Evolutionary conservation across 2,329 filamentous ascomycete genomes (phyloP).

Genomic region (Graphiopsis chlorocephala): DNA sequence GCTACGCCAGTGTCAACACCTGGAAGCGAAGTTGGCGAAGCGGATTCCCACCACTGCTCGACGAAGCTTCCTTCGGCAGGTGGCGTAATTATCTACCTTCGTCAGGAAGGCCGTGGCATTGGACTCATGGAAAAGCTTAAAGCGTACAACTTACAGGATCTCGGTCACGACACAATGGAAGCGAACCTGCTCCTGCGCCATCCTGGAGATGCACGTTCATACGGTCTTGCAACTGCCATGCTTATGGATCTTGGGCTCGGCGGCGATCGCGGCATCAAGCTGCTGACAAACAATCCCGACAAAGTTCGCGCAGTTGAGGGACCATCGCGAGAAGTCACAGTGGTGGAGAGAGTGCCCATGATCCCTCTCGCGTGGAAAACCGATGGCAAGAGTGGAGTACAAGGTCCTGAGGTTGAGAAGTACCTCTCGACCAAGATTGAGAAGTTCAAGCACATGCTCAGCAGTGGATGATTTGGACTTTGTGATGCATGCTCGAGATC

Average conservation of each 20-base stretch:
- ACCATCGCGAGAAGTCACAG: constrained; percentile 79
- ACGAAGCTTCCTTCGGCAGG: constrained; percentile 52
- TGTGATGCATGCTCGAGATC: not conserved
- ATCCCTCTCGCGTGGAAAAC: constrained; percentile 88
- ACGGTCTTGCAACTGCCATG: constrained; percentile 95
- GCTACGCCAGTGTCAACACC: constrained; percentile 31
- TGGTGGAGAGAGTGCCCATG: constrained; percentile 91
- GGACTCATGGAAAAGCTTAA: constrained; percentile 94
- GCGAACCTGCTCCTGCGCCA: constrained; percentile 88
- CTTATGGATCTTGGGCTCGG: constrained; percentile 76
- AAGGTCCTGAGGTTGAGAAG: constrained; percentile 83
- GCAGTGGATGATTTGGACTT: not conserved
- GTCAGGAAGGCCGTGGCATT: constrained; percentile 94
- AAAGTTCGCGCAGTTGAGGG: constrained; percentile 95
- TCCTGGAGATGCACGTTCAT: constrained; percentile 90
- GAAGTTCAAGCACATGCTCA: constrained; percentile 54
- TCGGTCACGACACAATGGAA: constrained; percentile 96
- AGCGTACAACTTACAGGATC: constrained; percentile 94
- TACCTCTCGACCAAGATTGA: constrained; percentile 86
- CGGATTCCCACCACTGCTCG: constrained; percentile 8
- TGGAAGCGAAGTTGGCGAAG: constrained; percentile 21
- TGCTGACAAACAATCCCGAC: constrained; percentile 96
- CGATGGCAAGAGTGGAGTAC: constrained; percentile 73
- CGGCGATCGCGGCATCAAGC: constrained; percentile 66
- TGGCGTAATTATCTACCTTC: constrained; percentile 91